Evolutionary conservation across 495 filamentous ascomycete species (phyloP).

Genomic region (Aspergillus kassunensis): DNA sequence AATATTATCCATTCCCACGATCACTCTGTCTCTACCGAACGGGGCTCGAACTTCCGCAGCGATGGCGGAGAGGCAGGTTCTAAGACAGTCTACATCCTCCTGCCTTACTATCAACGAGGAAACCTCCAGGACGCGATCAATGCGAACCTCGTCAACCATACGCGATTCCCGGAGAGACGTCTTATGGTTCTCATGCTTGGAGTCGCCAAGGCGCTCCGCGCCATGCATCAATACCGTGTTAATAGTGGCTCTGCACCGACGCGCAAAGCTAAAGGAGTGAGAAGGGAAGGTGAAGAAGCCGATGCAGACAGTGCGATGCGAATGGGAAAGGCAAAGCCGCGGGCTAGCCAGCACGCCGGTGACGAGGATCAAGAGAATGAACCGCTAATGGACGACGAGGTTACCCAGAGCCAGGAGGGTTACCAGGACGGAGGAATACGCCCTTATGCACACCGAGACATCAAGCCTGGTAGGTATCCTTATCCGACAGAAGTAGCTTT

Average conservation of each 20-base stretch:
- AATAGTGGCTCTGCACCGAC: conserved; percentile 48
- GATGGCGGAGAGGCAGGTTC: conserved; percentile 55
- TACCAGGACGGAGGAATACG: conserved; percentile 64
- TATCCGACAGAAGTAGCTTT: background rate
- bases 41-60: conserved; percentile 54
- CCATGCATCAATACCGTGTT: conserved; percentile 86
- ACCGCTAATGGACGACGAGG: conserved; percentile 80
- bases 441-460: conserved; percentile 93
- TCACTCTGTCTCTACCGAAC: conserved; percentile 65
- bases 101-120: conserved; percentile 90
- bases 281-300: conserved; percentile 55
- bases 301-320: conserved; percentile 57
- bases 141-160: conserved; percentile 95
- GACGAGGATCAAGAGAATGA: conserved; percentile 73
- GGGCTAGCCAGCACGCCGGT: conserved; percentile 37
- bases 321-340: conserved; percentile 48
- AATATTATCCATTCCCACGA: conserved; percentile 92
- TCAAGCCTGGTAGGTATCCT: conserved; percentile 74
- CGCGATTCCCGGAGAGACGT: conserved; percentile 82
- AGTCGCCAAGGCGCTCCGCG: conserved; percentile 78
- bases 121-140: conserved; percentile 98
- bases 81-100: conserved; percentile 94
- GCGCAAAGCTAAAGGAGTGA: conserved; percentile 58
- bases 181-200: conserved; percentile 89
- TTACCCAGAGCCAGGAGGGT: conserved; percentile 66